Conservation (phyloP, 352 stramenopile genomes). For the Pythium dissimile region DNA sequence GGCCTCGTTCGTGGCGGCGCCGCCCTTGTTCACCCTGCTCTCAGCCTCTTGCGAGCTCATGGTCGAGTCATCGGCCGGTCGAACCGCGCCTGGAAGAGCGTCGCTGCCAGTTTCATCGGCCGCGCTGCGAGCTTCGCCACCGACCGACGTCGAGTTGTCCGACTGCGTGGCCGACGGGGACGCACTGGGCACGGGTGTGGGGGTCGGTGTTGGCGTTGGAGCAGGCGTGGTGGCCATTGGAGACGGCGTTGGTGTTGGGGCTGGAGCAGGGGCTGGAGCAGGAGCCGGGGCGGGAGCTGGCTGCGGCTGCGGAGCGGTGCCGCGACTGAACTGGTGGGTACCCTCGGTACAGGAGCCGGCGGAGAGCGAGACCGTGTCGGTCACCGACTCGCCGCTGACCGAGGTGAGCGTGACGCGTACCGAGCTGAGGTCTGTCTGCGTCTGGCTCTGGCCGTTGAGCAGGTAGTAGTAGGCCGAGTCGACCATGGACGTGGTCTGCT, state of each 20-base stretch:
- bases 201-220: background rate
- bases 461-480: conserved; percentile 65
- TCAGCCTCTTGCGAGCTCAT: conserved; percentile 9
- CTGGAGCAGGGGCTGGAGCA: background rate
- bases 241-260: background rate
- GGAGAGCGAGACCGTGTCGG: conserved; percentile 14
- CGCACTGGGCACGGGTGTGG: background rate
- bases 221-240: background rate
- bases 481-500: conserved; percentile 44
- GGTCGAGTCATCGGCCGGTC: background rate
- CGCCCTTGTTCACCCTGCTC: background rate
- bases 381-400: conserved; percentile 36
- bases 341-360: conserved; percentile 14
- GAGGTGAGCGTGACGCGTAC: conserved; percentile 40
- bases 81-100: background rate
- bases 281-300: background rate
- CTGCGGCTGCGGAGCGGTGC: background rate
- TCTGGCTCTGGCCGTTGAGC: conserved; percentile 36
- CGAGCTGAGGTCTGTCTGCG: conserved; percentile 32
- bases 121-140: background rate
- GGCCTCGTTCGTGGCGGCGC: conserved; percentile 4
- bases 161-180: background rate
- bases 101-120: background rate
- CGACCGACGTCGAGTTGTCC: background rate
- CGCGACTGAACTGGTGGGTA: conserved; percentile 3